Evolutionary conservation across 768 basidiomycete genomes (phyloP).

Genomic region (Xerocomus brunneocitrinus): DNA sequence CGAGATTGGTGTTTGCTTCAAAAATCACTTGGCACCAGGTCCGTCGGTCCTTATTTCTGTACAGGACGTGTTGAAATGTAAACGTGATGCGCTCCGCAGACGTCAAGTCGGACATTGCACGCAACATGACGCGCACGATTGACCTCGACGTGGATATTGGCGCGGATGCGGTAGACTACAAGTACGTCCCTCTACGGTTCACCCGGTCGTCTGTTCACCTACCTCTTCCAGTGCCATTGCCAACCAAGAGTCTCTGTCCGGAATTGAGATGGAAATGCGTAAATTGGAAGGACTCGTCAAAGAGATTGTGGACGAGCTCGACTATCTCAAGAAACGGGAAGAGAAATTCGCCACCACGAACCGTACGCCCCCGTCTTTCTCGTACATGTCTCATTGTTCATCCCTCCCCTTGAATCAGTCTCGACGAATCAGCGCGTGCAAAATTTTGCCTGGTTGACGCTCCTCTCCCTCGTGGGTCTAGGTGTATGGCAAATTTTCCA

Average conservation of each 20-base stretch:
- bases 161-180: slow-evolving; percentile 98
- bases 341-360: slow-evolving; percentile 86
- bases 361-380: slow-evolving; percentile 48
- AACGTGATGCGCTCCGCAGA: slow-evolving; percentile 29
- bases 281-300: slow-evolving; percentile 94
- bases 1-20: slow-evolving; percentile 94
- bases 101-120: slow-evolving; percentile 41
- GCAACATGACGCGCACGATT: slow-evolving; percentile 59
- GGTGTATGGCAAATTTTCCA: slow-evolving; percentile 96
- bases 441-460: slow-evolving; percentile 88
- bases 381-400: not conserved
- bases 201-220: not conserved
- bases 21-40: slow-evolving; percentile 75
- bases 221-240: slow-evolving; percentile 77
- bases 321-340: slow-evolving; percentile 88
- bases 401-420: slow-evolving; percentile 40
- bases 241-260: slow-evolving; percentile 94
- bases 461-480: slow-evolving; percentile 69
- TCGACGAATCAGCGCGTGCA: slow-evolving; percentile 91
- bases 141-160: slow-evolving; percentile 98
- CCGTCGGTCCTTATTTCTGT: not conserved
- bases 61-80: not conserved
- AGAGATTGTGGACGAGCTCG: slow-evolving; percentile 91
- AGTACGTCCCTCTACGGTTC: slow-evolving; percentile 50
- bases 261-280: slow-evolving; percentile 96